Percentiles rank a stretch among this genome's conserved stretches.
These are phyloP conservation scores for Penstemon barbatus DNA, from an alignment of 257 asterid species.

Conservation along the genomic window DNA sequence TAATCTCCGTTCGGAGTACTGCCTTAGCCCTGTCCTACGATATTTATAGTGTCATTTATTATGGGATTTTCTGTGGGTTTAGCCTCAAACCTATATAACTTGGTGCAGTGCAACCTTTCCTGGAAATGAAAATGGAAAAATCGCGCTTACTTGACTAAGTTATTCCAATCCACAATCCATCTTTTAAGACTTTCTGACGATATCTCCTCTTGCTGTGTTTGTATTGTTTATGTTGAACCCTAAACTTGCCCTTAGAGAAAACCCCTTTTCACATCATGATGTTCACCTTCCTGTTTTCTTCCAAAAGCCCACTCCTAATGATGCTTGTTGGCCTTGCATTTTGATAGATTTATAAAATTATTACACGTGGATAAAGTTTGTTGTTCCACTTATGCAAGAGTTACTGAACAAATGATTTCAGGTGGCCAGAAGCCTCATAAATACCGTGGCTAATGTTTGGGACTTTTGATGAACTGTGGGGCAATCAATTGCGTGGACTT, in stretches of 20 bases:
- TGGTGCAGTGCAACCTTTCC: too few relatives aligned
- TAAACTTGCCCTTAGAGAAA: slow-evolving; percentile 16
- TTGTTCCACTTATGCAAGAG: slow-evolving; percentile 17
- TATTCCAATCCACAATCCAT: too few relatives aligned
- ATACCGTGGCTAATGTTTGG: background rate
- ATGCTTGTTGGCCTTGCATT: slow-evolving; percentile 11
- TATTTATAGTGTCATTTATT: slow-evolving; percentile 1
- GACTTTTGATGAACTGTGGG: too few relatives aligned
- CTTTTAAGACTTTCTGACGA: too few relatives aligned
- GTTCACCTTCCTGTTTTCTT: slow-evolving; percentile 21
- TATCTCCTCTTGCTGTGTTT: slow-evolving; percentile 14
- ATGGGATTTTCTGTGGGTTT: too few relatives aligned
- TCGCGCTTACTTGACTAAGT: too few relatives aligned
- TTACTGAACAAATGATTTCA: slow-evolving; percentile 1
- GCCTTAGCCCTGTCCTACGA: slow-evolving; percentile 37
- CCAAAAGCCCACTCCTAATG: slow-evolving; percentile 14
- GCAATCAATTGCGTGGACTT: slow-evolving; percentile 13
- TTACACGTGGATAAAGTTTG: background rate
- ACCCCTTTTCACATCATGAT: slow-evolving; percentile 6
- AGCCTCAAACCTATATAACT: too few relatives aligned
- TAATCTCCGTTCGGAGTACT: slow-evolving; percentile 26
- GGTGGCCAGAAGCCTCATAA: slow-evolving; percentile 20
- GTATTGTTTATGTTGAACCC: slow-evolving; percentile 15
- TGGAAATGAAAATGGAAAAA: too few relatives aligned
- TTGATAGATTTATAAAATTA: background rate